Evolutionary conservation across 78 protist species (phyloP), one percentile per base, ranked within the genome.

Genomic region (Isochrysis galbana): DNA sequence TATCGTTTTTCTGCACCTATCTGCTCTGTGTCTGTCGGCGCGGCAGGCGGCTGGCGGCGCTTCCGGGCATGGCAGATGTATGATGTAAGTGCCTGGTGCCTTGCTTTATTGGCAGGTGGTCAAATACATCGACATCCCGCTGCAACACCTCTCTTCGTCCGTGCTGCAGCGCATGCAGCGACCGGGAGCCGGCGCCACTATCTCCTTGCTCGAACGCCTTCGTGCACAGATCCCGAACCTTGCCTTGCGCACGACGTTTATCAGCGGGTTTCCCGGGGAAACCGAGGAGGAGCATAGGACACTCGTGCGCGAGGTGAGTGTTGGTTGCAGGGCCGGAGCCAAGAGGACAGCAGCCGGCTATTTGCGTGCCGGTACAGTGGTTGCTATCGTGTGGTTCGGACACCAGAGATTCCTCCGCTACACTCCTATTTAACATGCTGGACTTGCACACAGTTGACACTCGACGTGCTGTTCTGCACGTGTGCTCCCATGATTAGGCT

Each of bases 81-180:
- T n/a, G n/a, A n/a, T n/a, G n/a, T n/a, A 54, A 10, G 67, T 21
- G 67, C 67, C 10, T 54, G 67, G 10, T 54, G 67, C 67, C 19
- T 19, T 19, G 32, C 19, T 54, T 10, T 54, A 19, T 19, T 54
- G 32, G 67, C 67, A 54, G 91, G 91, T 87, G 44, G 91, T 87
- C 36, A 87, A 87, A 74, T 87, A 87, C 47, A 48, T 87, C 17
- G 91, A 87, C 72, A 87, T 87, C 45, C 91, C 91, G 67, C 91
- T 87, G 22, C 91, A 87, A 42, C 91, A 87, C 77, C 45, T 61
- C 69, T 0, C 47, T 23, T 25, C 90, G 41, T 7, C 61, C 36
- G 32, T 21, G 26, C 90, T 86, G 23, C 34, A 7, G 90, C 36
- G 90, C 48, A 86, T 86, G 90, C 90, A 42, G 42, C 36, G 90